These are phyloP conservation scores for Willaertia magna DNA, from an alignment of 208 protist species.

Conservation along the genomic window DNA sequence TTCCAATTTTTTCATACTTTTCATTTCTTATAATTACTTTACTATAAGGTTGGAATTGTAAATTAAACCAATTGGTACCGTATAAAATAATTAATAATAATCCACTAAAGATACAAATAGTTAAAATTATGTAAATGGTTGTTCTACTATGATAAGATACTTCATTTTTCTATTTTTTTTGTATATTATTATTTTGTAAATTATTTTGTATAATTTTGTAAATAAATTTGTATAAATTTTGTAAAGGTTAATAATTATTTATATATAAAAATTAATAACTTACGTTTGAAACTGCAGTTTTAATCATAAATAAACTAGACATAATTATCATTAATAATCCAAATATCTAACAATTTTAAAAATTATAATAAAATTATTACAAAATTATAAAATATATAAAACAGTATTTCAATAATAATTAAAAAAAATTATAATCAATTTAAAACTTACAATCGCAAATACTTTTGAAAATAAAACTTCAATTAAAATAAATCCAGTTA, in stretches of 20 bases:
- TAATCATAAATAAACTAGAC: neutral
- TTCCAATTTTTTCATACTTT: neutral
- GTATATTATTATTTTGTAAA: no score
- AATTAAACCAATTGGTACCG: neutral
- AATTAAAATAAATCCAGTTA: neutral
- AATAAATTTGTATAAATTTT: no score
- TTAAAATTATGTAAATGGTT: neutral
- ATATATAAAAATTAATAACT: no score
- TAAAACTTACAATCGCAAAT: neutral
- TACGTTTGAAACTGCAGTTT: neutral
- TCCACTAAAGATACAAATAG: neutral
- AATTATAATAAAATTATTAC: no score
- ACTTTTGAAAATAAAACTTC: neutral
- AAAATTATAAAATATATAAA: no score
- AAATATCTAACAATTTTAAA: neutral
- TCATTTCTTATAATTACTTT: no score
- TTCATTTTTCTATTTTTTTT: neutral
- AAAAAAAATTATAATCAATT: no score
- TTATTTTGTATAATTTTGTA: no score
- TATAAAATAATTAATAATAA: neutral
- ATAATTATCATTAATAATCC: neutral
- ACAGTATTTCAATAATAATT: no score
- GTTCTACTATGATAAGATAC: neutral
- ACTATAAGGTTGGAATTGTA: no score
- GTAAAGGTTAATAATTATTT: no score